Evolutionary conservation across 768 basidiomycete genomes (phyloP).

Genomic region (Fistulinella prunicolor): DNA sequence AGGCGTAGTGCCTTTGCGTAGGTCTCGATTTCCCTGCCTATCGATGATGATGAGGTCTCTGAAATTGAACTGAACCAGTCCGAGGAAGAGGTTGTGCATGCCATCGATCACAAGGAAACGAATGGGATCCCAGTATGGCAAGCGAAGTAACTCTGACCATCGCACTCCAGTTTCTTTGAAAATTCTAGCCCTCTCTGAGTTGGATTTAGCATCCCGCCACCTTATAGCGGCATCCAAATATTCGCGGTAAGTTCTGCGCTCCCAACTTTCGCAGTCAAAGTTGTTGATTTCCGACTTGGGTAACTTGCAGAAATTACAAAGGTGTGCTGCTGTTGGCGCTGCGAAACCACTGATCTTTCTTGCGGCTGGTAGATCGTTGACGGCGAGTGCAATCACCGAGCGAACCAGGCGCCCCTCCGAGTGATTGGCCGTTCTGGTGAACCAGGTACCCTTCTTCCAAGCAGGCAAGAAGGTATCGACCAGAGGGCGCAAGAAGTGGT

Average conservation of each 20-base stretch:
- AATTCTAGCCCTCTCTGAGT: constrained; percentile 3
- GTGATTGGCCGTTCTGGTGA: too few species aligned
- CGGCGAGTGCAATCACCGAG: too few species aligned
- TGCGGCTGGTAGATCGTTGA: too few species aligned
- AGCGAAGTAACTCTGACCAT: constrained; percentile 29
- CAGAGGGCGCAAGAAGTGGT: too few species aligned
- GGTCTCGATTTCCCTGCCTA: neutral
- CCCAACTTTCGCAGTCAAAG: constrained; percentile 28
- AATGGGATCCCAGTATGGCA: constrained; percentile 37
- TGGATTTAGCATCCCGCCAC: constrained; percentile 17
- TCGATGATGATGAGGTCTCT: constrained; percentile 8
- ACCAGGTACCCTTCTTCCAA: too few species aligned
- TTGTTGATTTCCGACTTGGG: constrained; percentile 2
- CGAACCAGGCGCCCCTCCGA: too few species aligned
- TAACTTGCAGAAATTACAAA: too few species aligned
- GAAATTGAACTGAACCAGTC: constrained; percentile 7
- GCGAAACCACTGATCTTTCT: too few species aligned
- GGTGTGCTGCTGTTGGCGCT: too few species aligned
- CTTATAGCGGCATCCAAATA: constrained; percentile 9
- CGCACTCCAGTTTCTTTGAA: constrained; percentile 23
- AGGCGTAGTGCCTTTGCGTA: too few species aligned
- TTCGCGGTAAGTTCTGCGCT: too few species aligned
- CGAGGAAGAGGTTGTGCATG: constrained; percentile 39
- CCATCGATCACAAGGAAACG: constrained; percentile 31
- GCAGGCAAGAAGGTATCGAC: too few species aligned